Base-by-base conservation (phyloP, 108 stramenopile genomes). In the Discostella pseudostelligera region DNA sequence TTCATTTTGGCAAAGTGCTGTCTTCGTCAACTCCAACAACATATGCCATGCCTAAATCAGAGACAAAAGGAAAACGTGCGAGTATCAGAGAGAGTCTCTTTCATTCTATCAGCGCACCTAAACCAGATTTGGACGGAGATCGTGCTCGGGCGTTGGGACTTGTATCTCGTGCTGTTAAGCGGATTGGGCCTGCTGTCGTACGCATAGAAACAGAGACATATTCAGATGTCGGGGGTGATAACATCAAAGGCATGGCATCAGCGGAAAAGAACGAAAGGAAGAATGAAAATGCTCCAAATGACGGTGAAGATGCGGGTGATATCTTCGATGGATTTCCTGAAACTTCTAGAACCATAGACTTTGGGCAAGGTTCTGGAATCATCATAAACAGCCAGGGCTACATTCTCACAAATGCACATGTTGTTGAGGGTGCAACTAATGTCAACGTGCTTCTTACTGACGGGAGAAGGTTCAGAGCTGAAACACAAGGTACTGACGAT, bases 351-450 rank as follows among this genome's bases (percentile, higher is more conserved):
- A 58, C 32, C 8, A 59, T 74, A 45, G 77, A 94, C 47, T 87
- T 89, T 64, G 92, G 90, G 3, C 91, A 90, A 59, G 95, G 95
- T 22, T 91, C 91, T 3, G 95, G 95, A 24, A 57, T 96, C 25
- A 89, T 96, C 14, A 83, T 92, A 48, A 81, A 83, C 26, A 47
- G 69, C 16, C 80, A 91, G 54, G 91, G 95, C 21, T 84, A 84
- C 49, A 83, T 96, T 45, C 62, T 94, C 37, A 96, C 95, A 20
- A 96, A 96, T 65, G 93, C 93, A 2, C 95, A 96, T 72, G 95
- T 96, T 16, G 84, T 96, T 16, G 88, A 94, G 67, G 85, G 82
- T 44, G 85, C 87, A 19, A 83, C 68, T 20, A 85, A 82, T 42
- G 83, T 96, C 4, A 84, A 77, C 39, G 85, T 94, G 7, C 87